Evolutionary conservation across 768 basidiomycete species (phyloP).

Genomic region (Russula ochroleuca): DNA sequence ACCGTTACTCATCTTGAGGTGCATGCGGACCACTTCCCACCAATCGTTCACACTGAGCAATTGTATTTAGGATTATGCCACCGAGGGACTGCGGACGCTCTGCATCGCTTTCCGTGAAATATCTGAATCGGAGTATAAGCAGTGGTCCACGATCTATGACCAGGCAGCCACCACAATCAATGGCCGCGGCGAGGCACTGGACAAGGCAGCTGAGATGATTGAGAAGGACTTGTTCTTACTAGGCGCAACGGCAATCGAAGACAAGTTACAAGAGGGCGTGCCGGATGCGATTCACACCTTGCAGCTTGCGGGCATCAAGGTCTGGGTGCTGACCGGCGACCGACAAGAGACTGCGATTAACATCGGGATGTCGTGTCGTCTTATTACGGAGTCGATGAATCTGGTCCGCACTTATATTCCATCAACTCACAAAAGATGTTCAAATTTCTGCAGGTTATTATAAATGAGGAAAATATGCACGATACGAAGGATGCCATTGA

Average conservation of each 20-base stretch:
- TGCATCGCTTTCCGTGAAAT: slow-evolving; percentile 94
- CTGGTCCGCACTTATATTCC: slow-evolving; percentile 48
- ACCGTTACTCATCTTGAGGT: slow-evolving; percentile 91
- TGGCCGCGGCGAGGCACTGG: slow-evolving; percentile 91
- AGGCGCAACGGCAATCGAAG: slow-evolving; percentile 97
- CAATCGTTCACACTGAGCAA: slow-evolving; percentile 6
- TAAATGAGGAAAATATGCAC: slow-evolving; percentile 82
- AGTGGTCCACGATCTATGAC: slow-evolving; percentile 86
- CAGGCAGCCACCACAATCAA: slow-evolving; percentile 94
- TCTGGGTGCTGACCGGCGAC: slow-evolving; percentile 98
- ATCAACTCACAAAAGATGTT: neutral
- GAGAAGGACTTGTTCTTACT: slow-evolving; percentile 91
- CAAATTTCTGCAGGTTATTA: slow-evolving; percentile 61
- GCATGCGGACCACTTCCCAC: slow-evolving; percentile 20
- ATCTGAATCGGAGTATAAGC: slow-evolving; percentile 80
- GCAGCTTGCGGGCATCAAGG: slow-evolving; percentile 98
- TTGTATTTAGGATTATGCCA: slow-evolving; percentile 77
- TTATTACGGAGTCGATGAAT: slow-evolving; percentile 99
- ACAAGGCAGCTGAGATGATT: slow-evolving; percentile 91
- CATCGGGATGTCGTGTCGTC: slow-evolving; percentile 93
- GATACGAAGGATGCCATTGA: slow-evolving; percentile 83
- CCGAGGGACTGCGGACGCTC: slow-evolving; percentile 94
- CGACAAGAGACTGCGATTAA: slow-evolving; percentile 99
- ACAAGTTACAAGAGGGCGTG: slow-evolving; percentile 97
- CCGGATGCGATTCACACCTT: slow-evolving; percentile 97